A percentile compares a stretch with the other conserved stretches of the same genome.
phyloP scores from a whole-genome alignment of 164 flowering plant species.

The Euptelea pleiosperma region DNA sequence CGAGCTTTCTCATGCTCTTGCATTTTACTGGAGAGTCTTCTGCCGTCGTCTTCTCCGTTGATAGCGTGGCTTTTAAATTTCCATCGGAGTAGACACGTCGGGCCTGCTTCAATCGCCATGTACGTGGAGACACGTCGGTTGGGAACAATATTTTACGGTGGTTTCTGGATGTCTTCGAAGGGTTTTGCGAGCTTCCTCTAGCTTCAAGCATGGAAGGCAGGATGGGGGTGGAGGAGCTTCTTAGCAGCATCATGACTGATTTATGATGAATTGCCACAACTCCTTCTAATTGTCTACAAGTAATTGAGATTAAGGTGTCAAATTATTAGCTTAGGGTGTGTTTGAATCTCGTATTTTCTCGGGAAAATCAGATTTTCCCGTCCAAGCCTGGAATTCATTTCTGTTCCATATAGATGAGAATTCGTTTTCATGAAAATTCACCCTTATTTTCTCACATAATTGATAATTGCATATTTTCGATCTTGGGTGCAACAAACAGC shows the following conservation, averaged over 20 bases:
- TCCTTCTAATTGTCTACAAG: too few relatives aligned
- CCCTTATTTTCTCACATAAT: too few relatives aligned
- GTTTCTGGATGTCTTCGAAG: not conserved
- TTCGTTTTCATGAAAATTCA: too few relatives aligned
- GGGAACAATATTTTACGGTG: slow-evolving; percentile 1
- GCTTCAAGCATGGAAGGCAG: not conserved
- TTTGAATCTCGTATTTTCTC: too few relatives aligned
- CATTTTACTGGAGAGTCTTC: slow-evolving; percentile 10
- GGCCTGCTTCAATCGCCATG: not conserved
- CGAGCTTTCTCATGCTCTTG: slow-evolving; percentile 5
- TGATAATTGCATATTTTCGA: too few relatives aligned
- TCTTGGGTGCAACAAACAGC: too few relatives aligned
- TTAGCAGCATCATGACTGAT: slow-evolving; percentile 6
- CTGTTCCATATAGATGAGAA: too few relatives aligned
- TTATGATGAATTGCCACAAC: too few relatives aligned
- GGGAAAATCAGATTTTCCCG: too few relatives aligned
- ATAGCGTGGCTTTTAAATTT: not conserved
- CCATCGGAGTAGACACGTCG: slow-evolving; percentile 8
- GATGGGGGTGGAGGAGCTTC: slow-evolving; percentile 16
- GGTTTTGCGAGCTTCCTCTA: not conserved
- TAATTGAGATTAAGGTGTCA: too few relatives aligned
- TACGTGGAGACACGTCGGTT: not conserved
- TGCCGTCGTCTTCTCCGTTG: not conserved
- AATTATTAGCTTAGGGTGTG: too few relatives aligned
- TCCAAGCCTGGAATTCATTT: too few relatives aligned